Evolutionary conservation across 306 rosid species (phyloP).

Genomic region (Purshia tridentata): DNA sequence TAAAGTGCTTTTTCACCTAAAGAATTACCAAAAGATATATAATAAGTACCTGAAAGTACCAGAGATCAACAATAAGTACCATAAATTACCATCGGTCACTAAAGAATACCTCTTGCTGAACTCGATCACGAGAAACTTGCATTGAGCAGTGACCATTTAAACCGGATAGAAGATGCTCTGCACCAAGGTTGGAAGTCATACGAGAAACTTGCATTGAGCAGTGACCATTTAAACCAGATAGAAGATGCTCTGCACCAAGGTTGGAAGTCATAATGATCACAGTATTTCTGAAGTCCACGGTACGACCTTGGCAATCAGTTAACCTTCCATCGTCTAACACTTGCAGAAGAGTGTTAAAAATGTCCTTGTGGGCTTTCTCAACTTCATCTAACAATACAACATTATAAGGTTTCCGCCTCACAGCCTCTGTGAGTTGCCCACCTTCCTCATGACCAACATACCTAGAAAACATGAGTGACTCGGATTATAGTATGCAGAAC

Average conservation of each 20-base stretch:
- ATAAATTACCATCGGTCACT: neutral
- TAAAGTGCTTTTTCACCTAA: slow-evolving; percentile 76
- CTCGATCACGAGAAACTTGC: slow-evolving; percentile 73
- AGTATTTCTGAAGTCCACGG: slow-evolving; percentile 81
- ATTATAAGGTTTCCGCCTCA: slow-evolving; percentile 84
- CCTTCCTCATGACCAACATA: slow-evolving; percentile 94
- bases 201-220: too few species aligned
- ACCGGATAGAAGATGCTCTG: slow-evolving; percentile 76
- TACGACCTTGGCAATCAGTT: slow-evolving; percentile 92
- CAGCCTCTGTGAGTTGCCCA: slow-evolving; percentile 95
- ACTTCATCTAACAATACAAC: slow-evolving; percentile 89
- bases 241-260: slow-evolving; percentile 87
- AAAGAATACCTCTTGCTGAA: slow-evolving; percentile 64
- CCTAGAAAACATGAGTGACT: slow-evolving; percentile 32
- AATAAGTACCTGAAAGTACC: too few species aligned
- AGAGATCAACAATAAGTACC: neutral
- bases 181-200: slow-evolving; percentile 94
- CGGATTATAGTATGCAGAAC: neutral
- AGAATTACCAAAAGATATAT: neutral
- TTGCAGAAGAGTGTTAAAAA: slow-evolving; percentile 84
- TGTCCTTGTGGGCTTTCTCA: slow-evolving; percentile 80
- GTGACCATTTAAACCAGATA: slow-evolving; percentile 60
- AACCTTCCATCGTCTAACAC: slow-evolving; percentile 89
- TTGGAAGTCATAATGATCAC: slow-evolving; percentile 92
- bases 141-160: slow-evolving; percentile 66